Base-by-base conservation (phyloP, 1,284 basidiomycete genomes). In the Irpex sp. region DNA sequence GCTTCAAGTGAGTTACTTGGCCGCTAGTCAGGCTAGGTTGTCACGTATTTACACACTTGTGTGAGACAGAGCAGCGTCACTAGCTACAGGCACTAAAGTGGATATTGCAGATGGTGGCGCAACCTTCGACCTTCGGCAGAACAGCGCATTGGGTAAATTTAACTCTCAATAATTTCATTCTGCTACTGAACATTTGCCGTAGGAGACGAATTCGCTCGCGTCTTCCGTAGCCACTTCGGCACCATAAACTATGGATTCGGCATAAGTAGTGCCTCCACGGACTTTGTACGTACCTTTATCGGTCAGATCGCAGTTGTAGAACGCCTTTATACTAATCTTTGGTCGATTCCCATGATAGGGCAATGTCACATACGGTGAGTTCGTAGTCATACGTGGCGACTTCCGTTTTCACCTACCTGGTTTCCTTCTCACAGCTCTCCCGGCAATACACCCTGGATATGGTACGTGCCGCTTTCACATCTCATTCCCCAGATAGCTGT, bases 71-170 rank as follows among this genome's bases (percentile, higher is more conserved):
- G 91, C 87, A 10, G 91, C 87, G 1, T 84, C 83, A 7, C 74
- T 83, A 33, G 87, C 90, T 1, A 91, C 91, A 3, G 83, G 81
- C 2, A 92, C 90, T 72, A 78, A 74, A 57, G 76, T 85, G 59
- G 78, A 84, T 53, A 72, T 76, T 4, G 63, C 59, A 28, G 56
- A 53, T 2, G 63, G 60, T 16, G n/a, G 35, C 23, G 54, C 63
- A 5, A 59, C 65, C 6, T 78, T 78, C 63, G 87, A 91, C 52
- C 71, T 91, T 51, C 77, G 79, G 53, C 87, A 90, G 71, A 91
- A 91, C 64, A 67, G 72, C 53, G 78, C 77, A 4, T 78, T 91
- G 35, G 82, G 87, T 85, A 67, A 18, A 10, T 23, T 18, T 51
- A 51, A 16, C 48, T 10, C 4, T 6, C 18, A 51, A 18, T 10